Evolutionary conservation across 176 grass and related monocot species (phyloP).

Genomic region (Avena eriantha): DNA sequence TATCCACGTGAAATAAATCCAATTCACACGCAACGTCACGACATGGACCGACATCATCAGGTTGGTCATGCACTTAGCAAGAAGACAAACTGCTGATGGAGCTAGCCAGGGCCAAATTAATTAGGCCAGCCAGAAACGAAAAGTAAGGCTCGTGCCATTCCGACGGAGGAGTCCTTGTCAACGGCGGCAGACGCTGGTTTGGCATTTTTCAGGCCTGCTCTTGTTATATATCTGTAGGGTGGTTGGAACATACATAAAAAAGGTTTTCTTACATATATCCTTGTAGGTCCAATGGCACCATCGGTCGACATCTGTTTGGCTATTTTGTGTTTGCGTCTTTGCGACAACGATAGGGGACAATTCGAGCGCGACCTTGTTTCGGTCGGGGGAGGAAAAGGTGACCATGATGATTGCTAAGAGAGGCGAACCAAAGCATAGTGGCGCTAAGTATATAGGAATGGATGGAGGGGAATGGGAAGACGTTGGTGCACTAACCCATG

Average conservation of each 20-base stretch:
- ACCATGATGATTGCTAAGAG: neutral
- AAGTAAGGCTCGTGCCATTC: too few species aligned
- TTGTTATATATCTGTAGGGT: too few species aligned
- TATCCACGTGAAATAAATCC: neutral
- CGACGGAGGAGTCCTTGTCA: too few species aligned
- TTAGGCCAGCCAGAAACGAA: neutral
- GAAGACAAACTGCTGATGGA: conserved; percentile 20
- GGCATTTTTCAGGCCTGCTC: too few species aligned
- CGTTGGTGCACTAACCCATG: neutral
- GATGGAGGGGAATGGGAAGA: conserved; percentile 22
- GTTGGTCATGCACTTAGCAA: neutral
- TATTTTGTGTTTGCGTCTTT: neutral
- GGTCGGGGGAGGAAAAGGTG: neutral
- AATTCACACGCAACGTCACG: neutral
- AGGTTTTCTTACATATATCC: neutral
- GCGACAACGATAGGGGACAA: neutral
- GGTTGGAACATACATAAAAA: too few species aligned
- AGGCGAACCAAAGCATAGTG: neutral
- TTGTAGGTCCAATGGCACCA: conserved; percentile 29
- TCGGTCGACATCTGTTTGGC: too few species aligned
- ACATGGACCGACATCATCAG: neutral
- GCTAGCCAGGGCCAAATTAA: neutral
- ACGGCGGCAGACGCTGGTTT: too few species aligned
- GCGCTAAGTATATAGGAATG: neutral
- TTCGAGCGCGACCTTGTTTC: too few species aligned